Evolutionary conservation across 768 basidiomycete species (phyloP), one percentile per base, ranked within the genome.

Genomic region (Lentinula sp.): DNA sequence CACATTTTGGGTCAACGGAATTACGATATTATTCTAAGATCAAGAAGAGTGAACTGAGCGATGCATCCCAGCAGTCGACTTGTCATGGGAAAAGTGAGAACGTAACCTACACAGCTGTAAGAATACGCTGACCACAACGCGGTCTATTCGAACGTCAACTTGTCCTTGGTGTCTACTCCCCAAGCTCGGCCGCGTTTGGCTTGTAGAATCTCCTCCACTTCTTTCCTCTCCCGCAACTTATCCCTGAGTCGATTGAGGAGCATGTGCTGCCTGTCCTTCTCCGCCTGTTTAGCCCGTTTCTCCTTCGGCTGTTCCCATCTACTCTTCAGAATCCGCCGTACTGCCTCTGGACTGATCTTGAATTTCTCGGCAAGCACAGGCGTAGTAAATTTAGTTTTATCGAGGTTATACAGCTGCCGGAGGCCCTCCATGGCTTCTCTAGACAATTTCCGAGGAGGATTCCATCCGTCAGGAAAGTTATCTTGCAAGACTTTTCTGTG

Each of bases 341-440:
- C 87, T 9, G 88, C 90, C 75, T 95, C 93, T 39, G 88, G 84
- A 65, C 86, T 88, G 70, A 93, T 84, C 70, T 78, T 85, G 74
- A 94, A 94, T 69, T 81, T 82, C 61, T 87, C 82, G 15, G 90
- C 86, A n/a, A 95, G 82, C 0, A 84, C 73, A 31, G 84, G 79
- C 11, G 86, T 87, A 39, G 78, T 81, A 74, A 88, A 92, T 51
- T 73, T 81, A 52, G 76, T 77, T 7, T 86, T 84, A 67, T 93
- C 85, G 49, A 84, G 70, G 43, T 73, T 72, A 69, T 92, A 81
- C 60, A 94, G 76, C 50, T 83, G 78, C 42, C 88, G 83, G 61
- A 95, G 71, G 15, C 87, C 85, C 64, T 88, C 86, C 91, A 94
- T 94, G 39, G 91, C 91, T 66, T 89, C 87, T 59, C 89, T 81